phyloP scores from a whole-genome alignment of 2,329 filamentous ascomycete genomes.

The Bipolaris zeicola region DNA sequence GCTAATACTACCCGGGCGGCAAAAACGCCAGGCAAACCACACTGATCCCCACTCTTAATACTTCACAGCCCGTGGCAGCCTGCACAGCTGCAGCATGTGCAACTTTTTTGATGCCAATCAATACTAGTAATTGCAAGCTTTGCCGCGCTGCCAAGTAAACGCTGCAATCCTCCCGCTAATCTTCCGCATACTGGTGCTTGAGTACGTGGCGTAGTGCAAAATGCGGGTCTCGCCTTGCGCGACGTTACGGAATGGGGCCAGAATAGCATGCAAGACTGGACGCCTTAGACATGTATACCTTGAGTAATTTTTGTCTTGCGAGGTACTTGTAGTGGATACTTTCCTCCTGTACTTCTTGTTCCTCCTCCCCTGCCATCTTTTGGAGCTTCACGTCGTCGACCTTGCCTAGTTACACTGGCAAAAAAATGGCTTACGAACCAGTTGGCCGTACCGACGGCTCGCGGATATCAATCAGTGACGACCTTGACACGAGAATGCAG shows the following conservation, averaged over 20 bases:
- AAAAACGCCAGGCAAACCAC: neutral
- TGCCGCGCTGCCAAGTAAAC: neutral
- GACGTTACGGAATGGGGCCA: neutral
- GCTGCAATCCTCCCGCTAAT: neutral
- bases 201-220: neutral
- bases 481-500: constrained; percentile 15
- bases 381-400: neutral
- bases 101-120: neutral
- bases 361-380: no score
- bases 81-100: neutral
- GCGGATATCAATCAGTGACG: neutral
- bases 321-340: neutral
- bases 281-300: neutral
- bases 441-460: neutral
- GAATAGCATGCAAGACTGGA: neutral
- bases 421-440: constrained; percentile 7
- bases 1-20: neutral
- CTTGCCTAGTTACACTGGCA: no score
- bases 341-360: neutral
- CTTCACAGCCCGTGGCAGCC: neutral
- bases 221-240: neutral
- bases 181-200: no score
- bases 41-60: neutral
- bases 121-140: neutral
- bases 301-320: neutral